Evolutionary conservation across 2,329 filamentous ascomycete species (phyloP), one percentile per base, ranked within the genome.

Genomic region (Ophiostoma pallidulum): DNA sequence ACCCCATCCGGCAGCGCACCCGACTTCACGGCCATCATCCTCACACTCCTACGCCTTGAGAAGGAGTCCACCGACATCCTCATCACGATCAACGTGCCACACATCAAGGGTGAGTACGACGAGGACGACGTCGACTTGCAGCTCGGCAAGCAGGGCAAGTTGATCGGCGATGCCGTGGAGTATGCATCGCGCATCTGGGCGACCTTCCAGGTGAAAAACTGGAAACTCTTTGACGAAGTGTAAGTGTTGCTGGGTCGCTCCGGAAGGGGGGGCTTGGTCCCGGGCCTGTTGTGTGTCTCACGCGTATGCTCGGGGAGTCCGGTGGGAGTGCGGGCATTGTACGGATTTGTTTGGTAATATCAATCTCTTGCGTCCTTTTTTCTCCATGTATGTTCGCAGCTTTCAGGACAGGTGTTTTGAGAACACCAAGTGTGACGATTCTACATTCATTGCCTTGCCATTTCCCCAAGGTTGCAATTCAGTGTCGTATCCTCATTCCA

Each of bases 31-130:
- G 85, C 78, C 36, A 82, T 92, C 51, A 78, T 90, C 55, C 72
- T 94, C 54, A 78, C 87, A 14, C 71, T 96, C 35, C 68, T 96
- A 48, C 75, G 91, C 14, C 72, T 97, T 40, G 82, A 82, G 64
- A 74, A 77, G 58, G 74, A 89, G 60, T 72, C 71, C 49, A 91
- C 90, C 1, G 91, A 97, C 64, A 68, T 97, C 33, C 69, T 95
- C 40, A 79, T 95, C 53, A 86, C 86, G 35, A 78, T 95, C 60
- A 96, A 95, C 65, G 85, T 94, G 41, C 91, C 90, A 24, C 84
- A 92, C 60, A 82, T 88, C 56, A 74, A 78, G 56, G 82, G 82
- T 53, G 78, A 85, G 62, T 88, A 88, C 61, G 72, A 81, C 57
- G 77, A 81, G 63, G 81, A 83, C 8, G 81, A 87, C 28, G 78